Base-by-base conservation (phyloP, 1,284 basidiomycete species). In the Ceratobasidium sp. region DNA sequence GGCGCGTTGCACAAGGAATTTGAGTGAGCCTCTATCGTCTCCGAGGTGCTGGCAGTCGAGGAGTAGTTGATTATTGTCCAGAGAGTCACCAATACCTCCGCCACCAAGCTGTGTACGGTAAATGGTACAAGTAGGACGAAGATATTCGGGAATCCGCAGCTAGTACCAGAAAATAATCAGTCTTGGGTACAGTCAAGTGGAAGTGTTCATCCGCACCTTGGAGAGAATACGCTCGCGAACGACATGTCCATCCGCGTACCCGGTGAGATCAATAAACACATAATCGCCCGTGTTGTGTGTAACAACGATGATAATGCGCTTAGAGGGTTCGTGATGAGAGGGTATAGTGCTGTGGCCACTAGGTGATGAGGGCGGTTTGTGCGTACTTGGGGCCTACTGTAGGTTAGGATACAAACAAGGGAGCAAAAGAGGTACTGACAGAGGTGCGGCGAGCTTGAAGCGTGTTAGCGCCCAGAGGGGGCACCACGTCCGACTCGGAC, bases 211-310 rank as follows among this genome's bases (percentile, higher is more conserved):
- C 33, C 60, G 13, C 79, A 95, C 95, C 88, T 94, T 95, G 78
- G 91, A 91, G 82, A 96, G 95, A 33, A 97, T 93, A 77, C 92
- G 90, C 84, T 97, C 95, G 82, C 93, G 91, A 81, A 97, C 94
- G 81, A 91, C 92, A 13, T 91, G 91, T 40, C 92, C 89, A 80
- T 89, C 90, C 73, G 88, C 3, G 40, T 93, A 91, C 26, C 90
- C 90, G 40, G 91, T 92, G 79, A 97, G 91, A 81, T 95, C 93
- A 46, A 97, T 94, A 49, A 91, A 88, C 56, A 90, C 89, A 85
- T 94, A 94, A 79, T 91, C 90, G 80, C 96, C 94, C 68, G 93
- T 93, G 84, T 97, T 95, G 40, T 89, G 87, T 3, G 96, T 97
- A 73, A 94, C 95, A 79, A 93, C 89, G 77, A 95, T 91, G 76